Percentiles rank a stretch among this genome's conserved stretches.
Evolutionary conservation across 2,329 filamentous ascomycete genomes (phyloP).

Genomic region (Cladobotryum protrusum): DNA sequence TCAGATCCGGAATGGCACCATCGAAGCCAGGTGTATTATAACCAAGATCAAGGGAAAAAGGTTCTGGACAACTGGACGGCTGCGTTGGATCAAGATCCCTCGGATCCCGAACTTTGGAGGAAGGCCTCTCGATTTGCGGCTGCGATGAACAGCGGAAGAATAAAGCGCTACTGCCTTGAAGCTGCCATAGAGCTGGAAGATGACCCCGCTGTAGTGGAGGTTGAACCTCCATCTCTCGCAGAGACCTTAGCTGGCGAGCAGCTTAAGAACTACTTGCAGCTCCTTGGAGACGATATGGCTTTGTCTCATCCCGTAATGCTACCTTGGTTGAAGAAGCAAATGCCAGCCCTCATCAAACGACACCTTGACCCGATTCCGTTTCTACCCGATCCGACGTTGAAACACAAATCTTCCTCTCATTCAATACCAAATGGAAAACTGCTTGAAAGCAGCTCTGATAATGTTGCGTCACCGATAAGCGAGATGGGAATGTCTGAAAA

Average conservation of each 20-base stretch:
- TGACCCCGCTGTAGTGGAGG: constrained; percentile 55
- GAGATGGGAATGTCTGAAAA: constrained; percentile 7
- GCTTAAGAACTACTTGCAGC: constrained; percentile 47
- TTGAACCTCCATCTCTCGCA: constrained; percentile 56
- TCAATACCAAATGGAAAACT: constrained; percentile 4
- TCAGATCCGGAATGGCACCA: constrained; percentile 47
- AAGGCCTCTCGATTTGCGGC: constrained; percentile 52
- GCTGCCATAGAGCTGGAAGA: constrained; percentile 62
- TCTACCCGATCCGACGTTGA: constrained; percentile 46
- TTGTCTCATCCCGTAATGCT: constrained; percentile 55
- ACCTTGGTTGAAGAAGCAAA: constrained; percentile 47
- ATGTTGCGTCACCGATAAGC: neutral
- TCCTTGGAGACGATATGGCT: constrained; percentile 50
- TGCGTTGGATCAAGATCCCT: constrained; percentile 59
- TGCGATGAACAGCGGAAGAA: constrained; percentile 49
- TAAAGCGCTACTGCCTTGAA: constrained; percentile 58
- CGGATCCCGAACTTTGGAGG: constrained; percentile 61
- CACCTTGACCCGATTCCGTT: constrained; percentile 58
- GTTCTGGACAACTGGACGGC: constrained; percentile 52
- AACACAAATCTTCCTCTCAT: constrained; percentile 27
- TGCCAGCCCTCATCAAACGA: constrained; percentile 46
- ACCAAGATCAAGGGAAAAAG: constrained; percentile 31
- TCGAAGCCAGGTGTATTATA: constrained; percentile 22
- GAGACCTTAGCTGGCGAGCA: constrained; percentile 59
- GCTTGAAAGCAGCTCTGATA: neutral